phyloP scores from a whole-genome alignment of 805 yeast genomes.

The Metschnikowia hibisci region DNA sequence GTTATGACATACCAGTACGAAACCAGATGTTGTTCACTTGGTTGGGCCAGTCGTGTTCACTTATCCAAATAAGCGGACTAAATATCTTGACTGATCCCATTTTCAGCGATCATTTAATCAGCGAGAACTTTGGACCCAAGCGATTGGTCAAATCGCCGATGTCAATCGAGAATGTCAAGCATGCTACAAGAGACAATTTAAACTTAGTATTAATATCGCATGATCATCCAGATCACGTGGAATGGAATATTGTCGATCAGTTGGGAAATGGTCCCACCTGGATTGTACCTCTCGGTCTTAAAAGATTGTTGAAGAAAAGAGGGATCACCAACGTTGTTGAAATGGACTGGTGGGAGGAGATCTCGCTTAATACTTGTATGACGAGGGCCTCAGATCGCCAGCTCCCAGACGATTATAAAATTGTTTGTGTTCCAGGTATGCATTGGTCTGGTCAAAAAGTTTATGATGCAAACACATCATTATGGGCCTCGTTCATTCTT shows the following conservation, averaged over 20 bases:
- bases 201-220: constrained; percentile 81
- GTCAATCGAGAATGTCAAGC: constrained; percentile 47
- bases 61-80: constrained; percentile 65
- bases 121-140: constrained; percentile 70
- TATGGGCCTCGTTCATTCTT: constrained; percentile 87
- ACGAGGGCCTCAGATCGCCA: constrained; percentile 17
- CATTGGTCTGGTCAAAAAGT: constrained; percentile 92
- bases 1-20: constrained; percentile 14
- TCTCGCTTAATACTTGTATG: constrained; percentile 37
- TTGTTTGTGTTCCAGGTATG: constrained; percentile 91
- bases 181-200: constrained; percentile 50
- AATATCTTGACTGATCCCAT: constrained; percentile 85
- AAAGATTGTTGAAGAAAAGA: constrained; percentile 49
- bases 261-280: constrained; percentile 61
- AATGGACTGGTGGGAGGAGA: constrained; percentile 87
- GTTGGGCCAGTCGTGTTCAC: constrained; percentile 90
- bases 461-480: constrained; percentile 71
- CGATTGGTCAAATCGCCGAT: constrained; percentile 80
- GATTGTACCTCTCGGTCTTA: constrained; percentile 85
- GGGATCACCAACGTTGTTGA: constrained; percentile 67
- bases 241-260: constrained; percentile 50
- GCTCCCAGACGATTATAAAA: constrained; percentile 54
- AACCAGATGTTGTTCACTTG: constrained; percentile 71
- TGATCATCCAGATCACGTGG: constrained; percentile 94
- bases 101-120: constrained; percentile 61